phyloP scores from a whole-genome alignment of 2,329 filamentous ascomycete genomes.

The Cladosporium sp. region DNA sequence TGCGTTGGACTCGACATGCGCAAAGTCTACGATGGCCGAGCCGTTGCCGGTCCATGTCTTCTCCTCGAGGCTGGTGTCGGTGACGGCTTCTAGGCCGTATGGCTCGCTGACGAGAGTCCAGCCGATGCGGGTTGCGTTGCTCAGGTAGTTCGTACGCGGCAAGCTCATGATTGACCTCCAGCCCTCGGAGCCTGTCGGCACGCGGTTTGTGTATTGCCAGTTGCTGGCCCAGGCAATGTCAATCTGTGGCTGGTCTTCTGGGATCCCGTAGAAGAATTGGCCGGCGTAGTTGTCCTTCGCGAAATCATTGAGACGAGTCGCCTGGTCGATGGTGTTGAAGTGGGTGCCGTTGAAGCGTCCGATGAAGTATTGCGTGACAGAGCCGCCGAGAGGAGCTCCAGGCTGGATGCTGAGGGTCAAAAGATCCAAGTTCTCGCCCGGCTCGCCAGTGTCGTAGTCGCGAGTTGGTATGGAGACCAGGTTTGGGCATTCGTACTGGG shows the following conservation, averaged over 20 bases:
- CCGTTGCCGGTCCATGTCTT: conserved; percentile 49
- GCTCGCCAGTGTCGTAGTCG: conserved; percentile 32
- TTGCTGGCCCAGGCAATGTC: conserved; percentile 58
- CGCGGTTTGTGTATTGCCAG: conserved; percentile 54
- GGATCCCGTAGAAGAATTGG: conserved; percentile 53
- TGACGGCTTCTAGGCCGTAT: conserved; percentile 49
- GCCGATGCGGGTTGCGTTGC: conserved; percentile 51
- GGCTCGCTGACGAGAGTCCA: conserved; percentile 53
- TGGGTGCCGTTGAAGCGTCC: conserved; percentile 63
- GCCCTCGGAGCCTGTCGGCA: conserved; percentile 55
- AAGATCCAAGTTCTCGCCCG: conserved; percentile 42
- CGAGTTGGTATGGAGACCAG: conserved; percentile 55
- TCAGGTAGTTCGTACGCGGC: conserved; percentile 53
- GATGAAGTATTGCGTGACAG: conserved; percentile 55
- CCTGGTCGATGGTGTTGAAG: conserved; percentile 49
- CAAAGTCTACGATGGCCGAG: conserved; percentile 52
- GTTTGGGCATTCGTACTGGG: conserved; percentile 64
- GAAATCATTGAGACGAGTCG: conserved; percentile 26
- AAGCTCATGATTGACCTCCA: conserved; percentile 55
- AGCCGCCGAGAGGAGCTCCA: conserved; percentile 56
- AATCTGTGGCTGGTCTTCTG: conserved; percentile 42
- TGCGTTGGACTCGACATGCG: conserved; percentile 48
- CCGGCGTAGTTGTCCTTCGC: conserved; percentile 53
- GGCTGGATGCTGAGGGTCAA: conserved; percentile 57
- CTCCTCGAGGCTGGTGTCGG: conserved; percentile 45